These are phyloP conservation scores for Odontarrhena argentea DNA, from an alignment of 345 rosid genomes.

Conservation along the genomic window DNA sequence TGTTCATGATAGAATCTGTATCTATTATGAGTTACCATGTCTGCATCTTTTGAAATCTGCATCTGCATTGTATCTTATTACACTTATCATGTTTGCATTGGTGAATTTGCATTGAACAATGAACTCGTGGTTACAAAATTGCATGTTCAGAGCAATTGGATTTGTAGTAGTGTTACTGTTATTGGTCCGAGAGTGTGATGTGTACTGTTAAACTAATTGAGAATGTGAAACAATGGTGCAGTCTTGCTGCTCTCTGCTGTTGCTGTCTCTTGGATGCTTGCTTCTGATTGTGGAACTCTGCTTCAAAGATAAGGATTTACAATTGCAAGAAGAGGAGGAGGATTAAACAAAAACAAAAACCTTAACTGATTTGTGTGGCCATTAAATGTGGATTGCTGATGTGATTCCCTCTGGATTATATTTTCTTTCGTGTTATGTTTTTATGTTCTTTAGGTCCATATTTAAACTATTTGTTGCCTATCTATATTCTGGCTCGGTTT, in stretches of 20 bases:
- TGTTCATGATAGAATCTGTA: no score
- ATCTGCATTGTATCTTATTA: not conserved
- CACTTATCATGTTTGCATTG: not conserved
- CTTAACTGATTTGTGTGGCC: constrained; percentile 7
- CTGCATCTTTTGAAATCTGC: not conserved
- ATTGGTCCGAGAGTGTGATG: not conserved
- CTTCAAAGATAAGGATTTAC: not conserved
- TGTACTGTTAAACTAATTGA: not conserved
- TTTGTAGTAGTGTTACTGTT: not conserved
- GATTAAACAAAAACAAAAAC: not conserved
- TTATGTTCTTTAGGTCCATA: constrained; percentile 22
- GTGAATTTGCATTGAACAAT: not conserved
- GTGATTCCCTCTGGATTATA: not conserved
- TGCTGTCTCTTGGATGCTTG: constrained; percentile 46
- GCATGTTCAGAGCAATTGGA: not conserved
- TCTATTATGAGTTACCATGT: no score
- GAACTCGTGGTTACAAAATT: constrained; percentile 6
- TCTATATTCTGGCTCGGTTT: constrained; percentile 22
- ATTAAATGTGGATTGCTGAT: not conserved
- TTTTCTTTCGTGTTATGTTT: constrained; percentile 31
- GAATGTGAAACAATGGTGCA: constrained; percentile 27
- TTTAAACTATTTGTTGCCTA: constrained; percentile 5
- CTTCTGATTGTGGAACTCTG: constrained; percentile 43
- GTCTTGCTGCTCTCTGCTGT: constrained; percentile 53
- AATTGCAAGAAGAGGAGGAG: constrained; percentile 7